These are phyloP conservation scores for Pleurotus citrinopileatus DNA, from an alignment of 768 basidiomycete genomes.

Conservation along the genomic window DNA sequence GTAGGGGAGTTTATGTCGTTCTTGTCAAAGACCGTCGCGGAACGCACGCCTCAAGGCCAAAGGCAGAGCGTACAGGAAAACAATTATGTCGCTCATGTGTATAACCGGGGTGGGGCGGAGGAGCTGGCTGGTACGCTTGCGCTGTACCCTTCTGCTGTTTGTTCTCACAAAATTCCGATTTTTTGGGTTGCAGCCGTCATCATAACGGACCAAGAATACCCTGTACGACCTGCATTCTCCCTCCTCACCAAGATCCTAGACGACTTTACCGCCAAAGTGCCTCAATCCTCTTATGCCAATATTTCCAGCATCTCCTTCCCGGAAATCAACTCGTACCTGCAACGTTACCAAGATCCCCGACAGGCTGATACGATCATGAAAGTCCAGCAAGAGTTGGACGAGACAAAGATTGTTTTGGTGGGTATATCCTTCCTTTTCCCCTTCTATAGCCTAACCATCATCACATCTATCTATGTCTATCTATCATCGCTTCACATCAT, in stretches of 20 bases:
- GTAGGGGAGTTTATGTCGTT: conserved; percentile 93
- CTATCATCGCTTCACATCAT: too few relatives aligned
- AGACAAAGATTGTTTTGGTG: conserved; percentile 98
- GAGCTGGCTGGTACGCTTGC: conserved; percentile 70
- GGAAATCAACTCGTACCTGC: conserved; percentile 70
- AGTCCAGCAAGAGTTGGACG: conserved; percentile 96
- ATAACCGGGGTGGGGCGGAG: conserved; percentile 86
- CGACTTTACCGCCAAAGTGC: conserved; percentile 82
- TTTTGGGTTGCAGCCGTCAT: conserved; percentile 62
- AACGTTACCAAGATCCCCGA: conserved; percentile 94
- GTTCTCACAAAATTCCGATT: background rate
- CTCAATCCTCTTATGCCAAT: conserved; percentile 63
- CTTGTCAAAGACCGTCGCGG: conserved; percentile 89
- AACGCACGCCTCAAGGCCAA: conserved; percentile 83
- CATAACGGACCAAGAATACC: conserved; percentile 95
- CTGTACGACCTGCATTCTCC: conserved; percentile 94
- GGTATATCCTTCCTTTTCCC: conserved; percentile 23
- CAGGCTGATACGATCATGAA: conserved; percentile 98
- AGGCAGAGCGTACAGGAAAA: conserved; percentile 95
- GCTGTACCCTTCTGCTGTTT: conserved; percentile 9
- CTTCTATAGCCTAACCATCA: too few relatives aligned
- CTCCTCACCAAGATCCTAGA: conserved; percentile 91
- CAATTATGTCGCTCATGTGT: conserved; percentile 89
- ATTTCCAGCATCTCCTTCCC: conserved; percentile 74
- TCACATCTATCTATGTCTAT: background rate